These are phyloP conservation scores for Phoma herbarum DNA, from an alignment of 2,329 filamentous ascomycete genomes.

Conservation along the genomic window DNA sequence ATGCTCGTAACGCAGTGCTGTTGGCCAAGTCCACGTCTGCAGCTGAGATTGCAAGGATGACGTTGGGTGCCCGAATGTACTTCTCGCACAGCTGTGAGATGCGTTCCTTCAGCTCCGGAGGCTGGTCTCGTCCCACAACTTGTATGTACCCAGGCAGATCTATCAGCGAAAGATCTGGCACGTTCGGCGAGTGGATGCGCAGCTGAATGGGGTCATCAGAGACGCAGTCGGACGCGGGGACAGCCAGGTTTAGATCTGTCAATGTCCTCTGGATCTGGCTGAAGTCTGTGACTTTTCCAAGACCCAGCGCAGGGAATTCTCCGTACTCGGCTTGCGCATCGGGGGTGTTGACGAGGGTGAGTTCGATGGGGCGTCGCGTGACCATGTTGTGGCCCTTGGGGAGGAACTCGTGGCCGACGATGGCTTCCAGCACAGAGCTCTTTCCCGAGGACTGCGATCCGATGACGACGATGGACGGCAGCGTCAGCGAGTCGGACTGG, in stretches of 20 bases:
- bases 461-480: slow-evolving; percentile 99
- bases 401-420: slow-evolving; percentile 96
- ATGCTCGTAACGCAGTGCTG: slow-evolving; percentile 89
- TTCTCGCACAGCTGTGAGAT: slow-evolving; percentile 97
- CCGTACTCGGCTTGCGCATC: slow-evolving; percentile 88
- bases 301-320: slow-evolving; percentile 90
- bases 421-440: slow-evolving; percentile 94
- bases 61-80: slow-evolving; percentile 95
- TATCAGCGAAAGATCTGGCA: slow-evolving; percentile 94
- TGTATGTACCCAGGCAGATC: slow-evolving; percentile 98
- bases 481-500: slow-evolving; percentile 84
- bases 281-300: slow-evolving; percentile 93
- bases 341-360: slow-evolving; percentile 95
- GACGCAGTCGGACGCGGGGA: slow-evolving; percentile 89
- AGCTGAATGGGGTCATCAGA: slow-evolving; percentile 97
- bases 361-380: slow-evolving; percentile 90
- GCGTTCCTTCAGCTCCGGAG: slow-evolving; percentile 89
- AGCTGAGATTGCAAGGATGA: slow-evolving; percentile 96
- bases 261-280: slow-evolving; percentile 89
- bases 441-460: slow-evolving; percentile 98
- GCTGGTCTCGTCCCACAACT: slow-evolving; percentile 90
- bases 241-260: slow-evolving; percentile 92
- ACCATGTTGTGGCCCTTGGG: slow-evolving; percentile 99
- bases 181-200: slow-evolving; percentile 92
- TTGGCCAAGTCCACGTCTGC: slow-evolving; percentile 98